Conservation (phyloP, 345 rosid genomes). For the Physaria fendleri region DNA sequence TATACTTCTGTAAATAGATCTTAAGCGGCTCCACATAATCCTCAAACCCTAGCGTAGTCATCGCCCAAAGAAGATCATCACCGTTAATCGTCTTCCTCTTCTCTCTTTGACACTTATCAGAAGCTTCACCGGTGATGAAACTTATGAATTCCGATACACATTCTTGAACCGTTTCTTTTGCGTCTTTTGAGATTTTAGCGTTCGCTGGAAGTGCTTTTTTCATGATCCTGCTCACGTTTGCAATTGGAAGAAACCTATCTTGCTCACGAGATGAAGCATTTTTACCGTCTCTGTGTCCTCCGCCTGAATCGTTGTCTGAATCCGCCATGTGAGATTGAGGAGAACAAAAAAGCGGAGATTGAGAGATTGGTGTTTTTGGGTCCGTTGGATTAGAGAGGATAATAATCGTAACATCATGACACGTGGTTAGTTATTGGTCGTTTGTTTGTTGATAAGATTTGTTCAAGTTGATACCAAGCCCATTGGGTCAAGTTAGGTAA, state of each 20-base stretch:
- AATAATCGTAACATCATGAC: slow-evolving; percentile 41
- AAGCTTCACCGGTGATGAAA: slow-evolving; percentile 68
- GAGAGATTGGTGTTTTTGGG: slow-evolving; percentile 26
- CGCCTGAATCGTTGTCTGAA: slow-evolving; percentile 66
- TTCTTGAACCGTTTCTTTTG: slow-evolving; percentile 74
- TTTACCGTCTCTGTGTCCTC: slow-evolving; percentile 35
- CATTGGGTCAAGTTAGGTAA: slow-evolving; percentile 2
- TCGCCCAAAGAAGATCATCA: slow-evolving; percentile 73
- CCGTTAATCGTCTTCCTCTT: slow-evolving; percentile 76
- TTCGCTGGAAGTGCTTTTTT: slow-evolving; percentile 66
- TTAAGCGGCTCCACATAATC: slow-evolving; percentile 66
- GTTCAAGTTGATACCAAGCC: too few relatives aligned
- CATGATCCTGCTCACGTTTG: slow-evolving; percentile 74
- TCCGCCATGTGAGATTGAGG: slow-evolving; percentile 49
- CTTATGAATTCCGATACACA: slow-evolving; percentile 77
- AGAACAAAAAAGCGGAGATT: not conserved
- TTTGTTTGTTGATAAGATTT: slow-evolving; percentile 53
- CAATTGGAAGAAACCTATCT: slow-evolving; percentile 60
- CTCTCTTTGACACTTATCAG: slow-evolving; percentile 69
- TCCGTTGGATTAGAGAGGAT: slow-evolving; percentile 50
- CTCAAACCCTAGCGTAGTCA: slow-evolving; percentile 71
- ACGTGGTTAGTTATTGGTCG: slow-evolving; percentile 43
- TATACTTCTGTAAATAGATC: slow-evolving; percentile 59
- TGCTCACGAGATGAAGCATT: slow-evolving; percentile 52
- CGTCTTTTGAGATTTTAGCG: slow-evolving; percentile 74